Evolutionary conservation across 768 basidiomycete species (phyloP), one percentile per base, ranked within the genome.

Genomic region (Sistotremastrum suecicum): DNA sequence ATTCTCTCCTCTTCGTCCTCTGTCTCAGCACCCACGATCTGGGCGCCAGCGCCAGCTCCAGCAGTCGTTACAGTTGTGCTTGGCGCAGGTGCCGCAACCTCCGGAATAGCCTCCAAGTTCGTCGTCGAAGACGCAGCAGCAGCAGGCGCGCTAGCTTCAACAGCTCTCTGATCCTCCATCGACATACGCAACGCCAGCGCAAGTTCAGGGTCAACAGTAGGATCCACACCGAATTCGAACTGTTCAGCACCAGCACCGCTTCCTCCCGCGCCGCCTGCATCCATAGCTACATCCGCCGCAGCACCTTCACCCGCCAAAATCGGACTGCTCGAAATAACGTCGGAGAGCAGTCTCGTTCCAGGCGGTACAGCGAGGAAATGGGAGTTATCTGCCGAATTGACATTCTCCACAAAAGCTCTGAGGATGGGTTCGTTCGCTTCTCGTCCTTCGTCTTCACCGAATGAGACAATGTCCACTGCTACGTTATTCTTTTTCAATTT

Each of bases 401-500:
- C 80, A 50, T 75, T 81, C 31, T 97, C 91, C 39, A 94, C 75
- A 57, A 99, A 88, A 3, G 79, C 71, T 55, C 69, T 74, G 49
- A 99, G 68, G 46, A 88, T 75, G 10, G 66, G 64, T 56, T 76
- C 76, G 41, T 70, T 75, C 39, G 78, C 77, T 48, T 75, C 80
- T 42, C 59, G 61, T 10, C 59, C 60, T 4, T 67, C 63, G 56
- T 78, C 76, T 58, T 82, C 83, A 1, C 94, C 94, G 61, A 89
- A 97, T 4, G 75, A 75, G 31, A 98, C 69, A 43, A 98, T 70
- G 62, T 99, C 95, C 29, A 98, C 74, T 1, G 92, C 87, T 38
- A 99, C 90, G 55, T 97, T 99, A 62, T 98, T 98, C 80, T 99
- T 99, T 73, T 97, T 97, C 50, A 99, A 71, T 63, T 90, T 95